phyloP scores from a whole-genome alignment of 177 flowering plant genomes.

The Vitis hybrid region DNA sequence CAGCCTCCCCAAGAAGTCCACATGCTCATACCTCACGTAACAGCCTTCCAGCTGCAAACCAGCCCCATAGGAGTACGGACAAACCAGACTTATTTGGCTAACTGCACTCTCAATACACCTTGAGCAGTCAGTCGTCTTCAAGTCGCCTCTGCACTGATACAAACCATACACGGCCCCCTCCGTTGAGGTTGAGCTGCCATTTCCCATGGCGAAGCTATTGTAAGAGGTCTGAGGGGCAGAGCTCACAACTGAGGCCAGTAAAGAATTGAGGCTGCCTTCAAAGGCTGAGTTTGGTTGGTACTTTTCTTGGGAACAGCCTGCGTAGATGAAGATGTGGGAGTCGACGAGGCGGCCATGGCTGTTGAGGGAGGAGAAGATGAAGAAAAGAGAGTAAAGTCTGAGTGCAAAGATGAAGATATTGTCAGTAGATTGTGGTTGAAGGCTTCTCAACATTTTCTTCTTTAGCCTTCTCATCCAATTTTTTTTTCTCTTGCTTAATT shows the following conservation, averaged over 20 bases:
- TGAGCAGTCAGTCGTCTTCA: slow-evolving; percentile 51
- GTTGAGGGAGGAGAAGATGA: slow-evolving; percentile 23
- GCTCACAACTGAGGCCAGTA: slow-evolving; percentile 58
- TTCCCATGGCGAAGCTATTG: slow-evolving; percentile 58
- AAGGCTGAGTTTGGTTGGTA: slow-evolving; percentile 63
- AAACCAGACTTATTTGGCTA: slow-evolving; percentile 57
- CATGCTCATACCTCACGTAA: slow-evolving; percentile 59
- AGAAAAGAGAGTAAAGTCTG: slow-evolving; percentile 22
- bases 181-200: slow-evolving; percentile 33
- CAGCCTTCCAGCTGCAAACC: slow-evolving; percentile 75
- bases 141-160: slow-evolving; percentile 89
- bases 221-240: slow-evolving; percentile 59
- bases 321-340: slow-evolving; percentile 62
- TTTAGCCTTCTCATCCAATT: slow-evolving; percentile 11
- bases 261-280: slow-evolving; percentile 59
- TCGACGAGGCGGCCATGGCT: slow-evolving; percentile 17
- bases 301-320: slow-evolving; percentile 76
- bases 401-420: slow-evolving; percentile 15
- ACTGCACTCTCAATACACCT: slow-evolving; percentile 58
- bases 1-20: slow-evolving; percentile 57
- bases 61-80: slow-evolving; percentile 63
- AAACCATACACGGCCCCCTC: slow-evolving; percentile 58
- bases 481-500: slow-evolving; percentile 14
- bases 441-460: slow-evolving; percentile 27
- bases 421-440: slow-evolving; percentile 27